Evolutionary conservation across 179 eudicot species (phyloP), one percentile per base, ranked within the genome.

Genomic region (Nepenthes alata): DNA sequence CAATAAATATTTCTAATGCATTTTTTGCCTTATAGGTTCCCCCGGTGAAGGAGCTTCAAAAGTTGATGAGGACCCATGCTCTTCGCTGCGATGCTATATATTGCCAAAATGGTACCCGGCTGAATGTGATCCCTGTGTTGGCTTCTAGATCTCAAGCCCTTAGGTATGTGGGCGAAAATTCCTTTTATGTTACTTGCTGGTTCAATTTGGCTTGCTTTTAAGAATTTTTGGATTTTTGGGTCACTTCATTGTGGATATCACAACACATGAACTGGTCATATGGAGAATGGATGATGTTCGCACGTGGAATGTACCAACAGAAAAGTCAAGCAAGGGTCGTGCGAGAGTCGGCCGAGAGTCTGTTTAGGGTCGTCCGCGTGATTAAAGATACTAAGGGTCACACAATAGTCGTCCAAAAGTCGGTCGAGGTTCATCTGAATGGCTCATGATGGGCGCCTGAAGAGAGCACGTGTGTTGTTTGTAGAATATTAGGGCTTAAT

Each of bases 91-190:
- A 89, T 77, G 78, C 73, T 15, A 67, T 90, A 56, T 85, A 85
- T 74, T 93, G 98, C 78, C 84, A 62, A 68, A 80, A 81, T 55
- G 95, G 97, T 35, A 67, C 75, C 68, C 74, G 83, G 78, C 72
- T 93, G 58, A 89, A 93, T 65, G 82, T 85, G 35, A 83, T 93
- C 61, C 98, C 98, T 50, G 89, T 82, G 12, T 76, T 90, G 80
- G 98, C 95, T 64, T 93, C 98, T 57, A 87, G 98, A 60, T 82
- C 95, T 55, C 97, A 93, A 77, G 97, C 97, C 37, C 83, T 93
- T 58, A 84, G 98, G 98, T 91, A 78, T 37, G 65, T 11, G 48
- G 36, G 12, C 15, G 6, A 14, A 38, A 8, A 51, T 2, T 35
- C 37, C 60, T 25, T 25, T 35, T 25, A 25, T 25, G 25, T 53